Percentiles rank a stretch among this genome's conserved stretches.
Evolutionary conservation across 1,139 yeast species (phyloP).

Genomic region (Sugiyamaella japonica): DNA sequence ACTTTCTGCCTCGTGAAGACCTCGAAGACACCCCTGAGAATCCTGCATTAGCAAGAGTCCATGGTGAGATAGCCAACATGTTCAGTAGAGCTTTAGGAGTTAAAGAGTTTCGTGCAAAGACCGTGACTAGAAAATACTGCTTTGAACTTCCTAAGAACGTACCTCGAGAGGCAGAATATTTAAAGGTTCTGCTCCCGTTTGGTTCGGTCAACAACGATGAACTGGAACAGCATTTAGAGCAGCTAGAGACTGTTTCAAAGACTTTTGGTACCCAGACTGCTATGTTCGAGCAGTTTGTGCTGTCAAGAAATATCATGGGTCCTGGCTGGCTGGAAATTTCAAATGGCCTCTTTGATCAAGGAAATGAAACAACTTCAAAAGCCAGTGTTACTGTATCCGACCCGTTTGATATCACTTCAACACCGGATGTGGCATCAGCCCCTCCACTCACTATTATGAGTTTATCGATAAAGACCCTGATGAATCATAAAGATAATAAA

Average conservation of each 20-base stretch:
- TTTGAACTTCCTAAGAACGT: constrained; percentile 73
- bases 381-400: constrained; percentile 56
- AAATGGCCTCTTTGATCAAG: constrained; percentile 54
- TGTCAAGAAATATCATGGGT: constrained; percentile 87
- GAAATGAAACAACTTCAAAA: constrained; percentile 64
- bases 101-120: constrained; percentile 63
- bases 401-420: constrained; percentile 53
- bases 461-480: constrained; percentile 73
- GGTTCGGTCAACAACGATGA: constrained; percentile 1
- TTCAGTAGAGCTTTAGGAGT: constrained; percentile 60
- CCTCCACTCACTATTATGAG: constrained; percentile 75
- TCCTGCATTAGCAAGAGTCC: constrained; percentile 42
- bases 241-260: constrained; percentile 72
- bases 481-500: constrained; percentile 67
- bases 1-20: constrained; percentile 65
- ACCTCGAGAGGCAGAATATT: constrained; percentile 78
- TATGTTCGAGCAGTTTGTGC: constrained; percentile 81
- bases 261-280: constrained; percentile 78
- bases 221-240: constrained; percentile 2
- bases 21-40: constrained; percentile 49
- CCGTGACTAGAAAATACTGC: constrained; percentile 77
- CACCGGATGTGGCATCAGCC: constrained; percentile 46
- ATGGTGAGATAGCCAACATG: constrained; percentile 70
- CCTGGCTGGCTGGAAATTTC: constrained; percentile 92
- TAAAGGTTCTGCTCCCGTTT: constrained; percentile 70